Conservation (phyloP, 768 basidiomycete species). For the Lentinula detonsa region DNA sequence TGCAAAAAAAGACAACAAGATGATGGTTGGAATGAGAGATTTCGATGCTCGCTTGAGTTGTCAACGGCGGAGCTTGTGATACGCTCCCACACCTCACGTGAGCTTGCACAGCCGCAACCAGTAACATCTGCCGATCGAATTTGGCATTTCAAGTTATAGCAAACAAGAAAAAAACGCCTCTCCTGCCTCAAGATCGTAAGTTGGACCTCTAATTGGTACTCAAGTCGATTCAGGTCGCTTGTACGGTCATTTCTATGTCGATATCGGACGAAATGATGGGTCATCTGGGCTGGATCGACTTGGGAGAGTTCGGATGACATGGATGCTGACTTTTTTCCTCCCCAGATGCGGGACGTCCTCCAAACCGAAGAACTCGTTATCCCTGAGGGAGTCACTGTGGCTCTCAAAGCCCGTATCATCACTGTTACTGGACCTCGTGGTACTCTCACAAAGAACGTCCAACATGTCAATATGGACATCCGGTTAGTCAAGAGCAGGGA, state of each 20-base stretch:
- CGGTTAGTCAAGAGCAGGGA: constrained; percentile 74
- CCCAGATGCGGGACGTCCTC: constrained; percentile 88
- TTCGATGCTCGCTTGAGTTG: neutral
- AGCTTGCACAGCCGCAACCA: neutral
- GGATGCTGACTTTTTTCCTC: constrained; percentile 21
- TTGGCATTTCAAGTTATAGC: neutral
- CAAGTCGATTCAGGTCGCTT: neutral
- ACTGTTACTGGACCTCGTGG: constrained; percentile 92
- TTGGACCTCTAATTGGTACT: neutral
- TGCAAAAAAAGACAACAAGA: neutral
- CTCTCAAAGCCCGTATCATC: constrained; percentile 88
- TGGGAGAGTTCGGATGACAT: constrained; percentile 31
- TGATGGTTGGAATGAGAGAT: constrained; percentile 6
- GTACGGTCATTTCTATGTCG: neutral
- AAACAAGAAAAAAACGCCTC: neutral
- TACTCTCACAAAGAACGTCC: constrained; percentile 85
- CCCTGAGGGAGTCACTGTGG: constrained; percentile 78
- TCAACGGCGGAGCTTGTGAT: neutral
- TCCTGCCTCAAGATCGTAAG: constrained; percentile 1
- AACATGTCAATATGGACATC: constrained; percentile 93
- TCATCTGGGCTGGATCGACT: neutral
- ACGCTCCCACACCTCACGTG: neutral
- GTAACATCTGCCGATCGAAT: neutral
- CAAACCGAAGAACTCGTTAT: constrained; percentile 90
- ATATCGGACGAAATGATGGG: constrained; percentile 1